Percentiles rank a stretch among this genome's conserved stretches.
phyloP scores from a whole-genome alignment of 805 yeast species.

The Saccharomyces kudriavzevii region DNA sequence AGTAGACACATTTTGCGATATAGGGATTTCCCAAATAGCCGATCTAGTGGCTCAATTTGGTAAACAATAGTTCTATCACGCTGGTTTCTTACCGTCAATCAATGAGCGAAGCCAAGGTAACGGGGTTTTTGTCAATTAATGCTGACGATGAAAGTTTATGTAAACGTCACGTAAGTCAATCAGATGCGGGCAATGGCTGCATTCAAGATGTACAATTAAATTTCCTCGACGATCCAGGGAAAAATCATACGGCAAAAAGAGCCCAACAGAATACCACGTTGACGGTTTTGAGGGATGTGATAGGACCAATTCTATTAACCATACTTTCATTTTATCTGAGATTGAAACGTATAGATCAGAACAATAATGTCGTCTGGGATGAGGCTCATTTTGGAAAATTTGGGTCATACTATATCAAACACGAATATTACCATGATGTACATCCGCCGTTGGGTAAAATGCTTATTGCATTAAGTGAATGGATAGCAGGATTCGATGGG shows the following conservation, averaged over 20 bases:
- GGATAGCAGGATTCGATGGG: constrained; percentile 80
- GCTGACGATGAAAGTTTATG: neutral
- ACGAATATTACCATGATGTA: constrained; percentile 89
- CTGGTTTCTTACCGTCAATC: neutral
- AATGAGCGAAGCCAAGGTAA: neutral
- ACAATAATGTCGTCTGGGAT: constrained; percentile 85
- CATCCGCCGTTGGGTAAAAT: constrained; percentile 97
- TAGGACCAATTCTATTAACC: constrained; percentile 51
- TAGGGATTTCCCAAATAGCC: neutral
- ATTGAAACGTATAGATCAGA: constrained; percentile 64
- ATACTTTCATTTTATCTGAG: constrained; percentile 62
- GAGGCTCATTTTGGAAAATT: constrained; percentile 97
- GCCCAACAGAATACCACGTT: neutral
- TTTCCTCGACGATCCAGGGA: neutral
- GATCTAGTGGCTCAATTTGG: too few relatives aligned
- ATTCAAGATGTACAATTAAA: neutral
- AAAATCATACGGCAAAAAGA: neutral
- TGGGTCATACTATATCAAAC: constrained; percentile 82
- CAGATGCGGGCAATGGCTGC: neutral
- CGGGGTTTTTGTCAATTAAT: neutral
- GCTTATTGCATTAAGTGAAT: constrained; percentile 83
- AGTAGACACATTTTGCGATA: neutral
- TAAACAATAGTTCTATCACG: neutral
- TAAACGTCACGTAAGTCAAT: neutral
- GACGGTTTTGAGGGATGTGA: neutral